Percentiles rank a stretch among this genome's conserved stretches.
phyloP scores from a whole-genome alignment of 345 rosid species.

The Draba incana region DNA sequence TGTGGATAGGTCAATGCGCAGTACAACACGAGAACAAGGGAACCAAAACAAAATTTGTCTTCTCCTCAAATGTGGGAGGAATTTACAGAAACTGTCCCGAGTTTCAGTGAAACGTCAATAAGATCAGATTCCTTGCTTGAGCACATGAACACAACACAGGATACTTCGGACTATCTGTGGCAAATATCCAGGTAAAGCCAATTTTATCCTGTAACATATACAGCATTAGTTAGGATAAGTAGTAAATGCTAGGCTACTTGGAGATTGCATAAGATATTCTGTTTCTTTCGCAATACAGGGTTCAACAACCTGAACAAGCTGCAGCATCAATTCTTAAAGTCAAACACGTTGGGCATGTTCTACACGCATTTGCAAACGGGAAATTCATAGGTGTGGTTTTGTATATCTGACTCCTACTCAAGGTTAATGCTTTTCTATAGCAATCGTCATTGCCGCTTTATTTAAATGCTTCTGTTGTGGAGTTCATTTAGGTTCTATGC shows the following conservation, averaged over 20 bases:
- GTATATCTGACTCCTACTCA: conserved; percentile 11
- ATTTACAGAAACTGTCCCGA: conserved; percentile 57
- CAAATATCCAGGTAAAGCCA: conserved; percentile 57
- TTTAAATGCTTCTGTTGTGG: conserved; percentile 7
- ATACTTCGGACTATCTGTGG: conserved; percentile 87
- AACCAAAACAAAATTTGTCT: conserved; percentile 45
- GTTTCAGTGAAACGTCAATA: conserved; percentile 50
- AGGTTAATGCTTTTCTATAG: background rate
- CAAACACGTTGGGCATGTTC: conserved; percentile 61
- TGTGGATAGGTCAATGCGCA: conserved; percentile 58
- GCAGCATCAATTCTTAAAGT: conserved; percentile 50
- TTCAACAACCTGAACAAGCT: conserved; percentile 40
- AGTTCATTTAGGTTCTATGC: conserved; percentile 57
- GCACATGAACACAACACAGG: conserved; percentile 71
- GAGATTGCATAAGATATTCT: conserved; percentile 7
- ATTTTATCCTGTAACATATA: background rate
- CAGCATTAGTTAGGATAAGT: background rate
- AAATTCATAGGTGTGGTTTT: conserved; percentile 49
- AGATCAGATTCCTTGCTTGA: conserved; percentile 62
- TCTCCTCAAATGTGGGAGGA: conserved; percentile 55
- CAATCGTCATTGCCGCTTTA: conserved; percentile 2
- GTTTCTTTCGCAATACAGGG: conserved; percentile 45
- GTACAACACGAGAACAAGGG: conserved; percentile 52
- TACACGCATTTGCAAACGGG: conserved; percentile 75
- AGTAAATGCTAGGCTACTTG: conserved; percentile 14